Conservation (phyloP, 331 rosid species). For the Rosa hybrid region DNA sequence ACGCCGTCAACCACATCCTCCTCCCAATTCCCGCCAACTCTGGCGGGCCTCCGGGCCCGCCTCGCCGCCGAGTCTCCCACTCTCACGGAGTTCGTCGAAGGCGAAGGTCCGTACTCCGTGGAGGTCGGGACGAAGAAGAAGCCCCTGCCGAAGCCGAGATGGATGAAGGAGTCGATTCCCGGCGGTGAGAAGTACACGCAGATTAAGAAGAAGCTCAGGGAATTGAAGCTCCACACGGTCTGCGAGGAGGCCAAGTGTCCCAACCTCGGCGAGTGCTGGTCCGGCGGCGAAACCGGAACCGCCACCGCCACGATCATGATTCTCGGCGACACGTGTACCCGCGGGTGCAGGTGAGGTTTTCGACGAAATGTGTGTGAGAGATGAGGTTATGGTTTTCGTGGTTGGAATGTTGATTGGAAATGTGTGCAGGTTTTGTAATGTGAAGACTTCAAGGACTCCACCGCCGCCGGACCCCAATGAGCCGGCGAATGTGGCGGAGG, state of each 20-base stretch:
- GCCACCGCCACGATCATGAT: constrained; percentile 99
- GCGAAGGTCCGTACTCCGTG: constrained; percentile 64
- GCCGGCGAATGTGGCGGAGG: constrained; percentile 96
- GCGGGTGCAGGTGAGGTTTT: constrained; percentile 87
- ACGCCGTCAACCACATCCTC: constrained; percentile 16
- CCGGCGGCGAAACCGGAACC: constrained; percentile 99
- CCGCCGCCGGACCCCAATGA: constrained; percentile 96
- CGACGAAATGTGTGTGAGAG: not conserved
- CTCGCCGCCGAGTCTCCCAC: constrained; percentile 62
- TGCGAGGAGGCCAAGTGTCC: constrained; percentile 98
- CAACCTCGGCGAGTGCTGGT: constrained; percentile 97
- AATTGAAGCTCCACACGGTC: constrained; percentile 91
- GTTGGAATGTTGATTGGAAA: not conserved
- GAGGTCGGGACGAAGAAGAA: constrained; percentile 98
- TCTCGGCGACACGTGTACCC: constrained; percentile 94
- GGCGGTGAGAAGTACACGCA: constrained; percentile 96
- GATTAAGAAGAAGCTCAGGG: constrained; percentile 93
- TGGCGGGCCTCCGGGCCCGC: constrained; percentile 78
- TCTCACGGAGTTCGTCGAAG: constrained; percentile 44
- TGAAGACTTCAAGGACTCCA: constrained; percentile 93
- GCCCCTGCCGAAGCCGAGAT: constrained; percentile 93
- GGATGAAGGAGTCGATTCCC: constrained; percentile 98
- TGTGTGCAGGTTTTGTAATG: constrained; percentile 83
- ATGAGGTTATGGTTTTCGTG: not conserved
- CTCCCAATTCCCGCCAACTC: constrained; percentile 62